Percentiles rank a stretch among this genome's conserved stretches.
phyloP scores from a whole-genome alignment of 768 basidiomycete species.

The Tulasnella sp. region DNA sequence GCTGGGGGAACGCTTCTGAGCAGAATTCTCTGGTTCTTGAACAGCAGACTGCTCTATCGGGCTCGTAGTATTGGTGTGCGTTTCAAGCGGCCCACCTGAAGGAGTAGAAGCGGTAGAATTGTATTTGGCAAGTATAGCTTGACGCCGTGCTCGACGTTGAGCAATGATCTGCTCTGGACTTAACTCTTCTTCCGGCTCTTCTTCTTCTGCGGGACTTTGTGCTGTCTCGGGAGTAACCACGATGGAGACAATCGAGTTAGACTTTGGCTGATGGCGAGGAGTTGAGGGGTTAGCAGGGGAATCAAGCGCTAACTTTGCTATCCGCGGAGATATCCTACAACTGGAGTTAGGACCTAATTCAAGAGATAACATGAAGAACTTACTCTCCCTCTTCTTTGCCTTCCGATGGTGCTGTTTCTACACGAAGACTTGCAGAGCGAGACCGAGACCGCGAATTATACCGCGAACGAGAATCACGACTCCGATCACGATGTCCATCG shows the following conservation, averaged over 20 bases:
- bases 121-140: constrained; percentile 72
- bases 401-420: constrained; percentile 27
- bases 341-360: constrained; percentile 13
- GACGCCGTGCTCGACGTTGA: constrained; percentile 54
- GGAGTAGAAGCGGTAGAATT: constrained; percentile 25
- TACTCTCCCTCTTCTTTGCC: constrained; percentile 90
- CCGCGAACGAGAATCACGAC: constrained; percentile 21
- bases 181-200: constrained; percentile 43
- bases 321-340: constrained; percentile 52
- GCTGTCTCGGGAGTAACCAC: not conserved
- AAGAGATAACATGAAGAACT: constrained; percentile 32
- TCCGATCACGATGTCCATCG: constrained; percentile 24
- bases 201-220: constrained; percentile 21
- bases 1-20: too few relatives aligned
- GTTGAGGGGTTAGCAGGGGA: constrained; percentile 20
- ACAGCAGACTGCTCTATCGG: constrained; percentile 42
- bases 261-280: constrained; percentile 16
- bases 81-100: constrained; percentile 20
- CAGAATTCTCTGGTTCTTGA: constrained; percentile 45
- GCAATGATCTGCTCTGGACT: constrained; percentile 50
- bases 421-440: constrained; percentile 20
- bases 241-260: constrained; percentile 11
- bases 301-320: constrained; percentile 16
- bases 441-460: constrained; percentile 13
- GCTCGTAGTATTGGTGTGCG: not conserved